A percentile compares a stretch with the other conserved stretches of the same genome.
Conservation (phyloP, 441 rosid genomes). For the Sinapis alba region DNA sequence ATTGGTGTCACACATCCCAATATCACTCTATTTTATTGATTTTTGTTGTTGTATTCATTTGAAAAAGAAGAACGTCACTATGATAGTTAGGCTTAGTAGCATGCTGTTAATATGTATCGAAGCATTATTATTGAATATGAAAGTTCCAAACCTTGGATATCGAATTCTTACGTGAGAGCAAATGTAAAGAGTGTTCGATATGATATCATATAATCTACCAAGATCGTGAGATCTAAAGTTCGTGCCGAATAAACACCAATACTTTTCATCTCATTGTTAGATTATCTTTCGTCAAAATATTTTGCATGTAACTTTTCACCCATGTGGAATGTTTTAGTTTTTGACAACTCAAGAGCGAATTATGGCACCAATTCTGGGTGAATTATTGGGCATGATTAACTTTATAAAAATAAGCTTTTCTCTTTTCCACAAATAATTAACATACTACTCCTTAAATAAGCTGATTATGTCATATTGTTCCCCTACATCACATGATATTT, state of each 20-base stretch:
- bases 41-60: background rate
- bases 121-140: conserved; percentile 22
- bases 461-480: conserved; percentile 8
- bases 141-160: conserved; percentile 19
- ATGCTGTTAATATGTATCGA: conserved; percentile 9
- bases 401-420: background rate
- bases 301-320: conserved; percentile 4
- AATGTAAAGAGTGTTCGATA: conserved; percentile 31
- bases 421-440: conserved; percentile 11
- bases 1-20: conserved; percentile 37
- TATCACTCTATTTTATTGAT: background rate
- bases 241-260: conserved; percentile 10
- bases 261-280: background rate
- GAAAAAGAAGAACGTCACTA: conserved; percentile 5
- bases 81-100: conserved; percentile 2
- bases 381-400: conserved; percentile 6
- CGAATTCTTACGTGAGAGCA: background rate
- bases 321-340: conserved; percentile 30
- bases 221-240: conserved; percentile 14
- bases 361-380: conserved; percentile 33
- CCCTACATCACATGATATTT: conserved; percentile 18
- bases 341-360: conserved; percentile 10
- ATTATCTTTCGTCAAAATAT: background rate
- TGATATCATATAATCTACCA: conserved; percentile 25
- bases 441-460: background rate